Base-by-base conservation (phyloP, 352 stramenopile genomes). In the Globisporangium recalcitrans region DNA sequence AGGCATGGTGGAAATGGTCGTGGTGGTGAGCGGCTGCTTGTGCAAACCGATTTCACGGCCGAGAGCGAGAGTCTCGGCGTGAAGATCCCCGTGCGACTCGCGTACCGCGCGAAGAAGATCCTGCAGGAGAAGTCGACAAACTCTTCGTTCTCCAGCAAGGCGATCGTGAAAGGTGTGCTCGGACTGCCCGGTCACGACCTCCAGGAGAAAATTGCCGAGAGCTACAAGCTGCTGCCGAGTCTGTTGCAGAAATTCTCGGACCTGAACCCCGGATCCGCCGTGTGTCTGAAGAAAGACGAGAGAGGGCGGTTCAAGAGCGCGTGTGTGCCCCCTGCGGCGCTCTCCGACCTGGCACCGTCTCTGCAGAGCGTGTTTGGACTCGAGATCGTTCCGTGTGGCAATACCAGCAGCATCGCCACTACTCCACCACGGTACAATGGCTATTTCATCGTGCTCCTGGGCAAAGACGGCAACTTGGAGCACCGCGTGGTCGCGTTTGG, bases 191-290 rank as follows among this genome's bases (percentile, higher is more conserved):
- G 88, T n/a, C 72, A 73, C 0, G 77, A 75, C n/a, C 85, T 84
- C 0, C 85, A 78, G 5, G 82, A 91, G 42, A 82, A 93, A 51
- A 65, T 93, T 24, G 80, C 79, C 0, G 82, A 91, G 56, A 91
- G 81, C 67, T 93, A 93, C 72, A 90, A 90, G 65, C 85, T 90
- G 53, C 85, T 93, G 24, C 80, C 84, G 22, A 89, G 78, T 34
- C 57, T 93, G 24, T 66, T 91, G 9, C 75, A 88, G 38, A 85
- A 80, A 6, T 91, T 90, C 63, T 70, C 65, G 9, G 82, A 78
- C 52, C 88, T 89, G 64, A 93, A 93, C 58, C 75, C 82, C 10
- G 78, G 74, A 1, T 90, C 84, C 0, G 80, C 68, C 8, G 73
- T 83, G 6, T 70, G 67, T 19, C 87, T 90, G 57, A 77, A 87